These are phyloP conservation scores for Pseudozyma tsukubaensis DNA, from an alignment of 1,284 basidiomycete genomes.

Conservation along the genomic window DNA sequence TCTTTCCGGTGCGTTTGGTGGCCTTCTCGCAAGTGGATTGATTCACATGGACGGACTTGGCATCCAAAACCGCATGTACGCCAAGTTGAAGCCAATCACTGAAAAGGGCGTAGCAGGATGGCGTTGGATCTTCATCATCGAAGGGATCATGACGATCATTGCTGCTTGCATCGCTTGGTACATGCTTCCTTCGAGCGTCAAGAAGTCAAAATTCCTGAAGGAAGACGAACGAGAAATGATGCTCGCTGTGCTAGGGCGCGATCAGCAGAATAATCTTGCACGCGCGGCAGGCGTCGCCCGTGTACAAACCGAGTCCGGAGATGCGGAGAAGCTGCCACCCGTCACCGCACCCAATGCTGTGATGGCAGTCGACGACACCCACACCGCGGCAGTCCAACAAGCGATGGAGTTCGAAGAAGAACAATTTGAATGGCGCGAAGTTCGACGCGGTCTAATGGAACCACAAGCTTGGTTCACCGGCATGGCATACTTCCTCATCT, in stretches of 20 bases:
- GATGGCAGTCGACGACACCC: background rate
- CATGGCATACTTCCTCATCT: constrained; percentile 47
- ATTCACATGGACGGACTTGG: constrained; percentile 75
- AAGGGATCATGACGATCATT: constrained; percentile 73
- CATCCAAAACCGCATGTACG: constrained; percentile 54
- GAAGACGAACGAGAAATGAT: constrained; percentile 72
- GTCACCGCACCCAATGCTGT: constrained; percentile 23
- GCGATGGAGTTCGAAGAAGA: constrained; percentile 40
- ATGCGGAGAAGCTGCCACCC: constrained; percentile 25
- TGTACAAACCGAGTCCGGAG: constrained; percentile 1
- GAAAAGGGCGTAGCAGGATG: constrained; percentile 56
- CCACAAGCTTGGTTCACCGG: constrained; percentile 58
- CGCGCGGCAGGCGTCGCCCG: constrained; percentile 72
- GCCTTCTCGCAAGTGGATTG: constrained; percentile 72
- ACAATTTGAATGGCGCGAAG: constrained; percentile 55
- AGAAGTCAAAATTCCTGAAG: constrained; percentile 73
- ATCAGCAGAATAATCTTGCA: constrained; percentile 54
- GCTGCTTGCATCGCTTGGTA: constrained; percentile 73
- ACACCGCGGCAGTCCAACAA: constrained; percentile 17
- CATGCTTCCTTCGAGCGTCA: constrained; percentile 74
- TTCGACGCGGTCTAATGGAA: constrained; percentile 46
- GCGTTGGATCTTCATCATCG: constrained; percentile 75
- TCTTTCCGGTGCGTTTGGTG: constrained; percentile 64
- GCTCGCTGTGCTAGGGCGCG: constrained; percentile 70
- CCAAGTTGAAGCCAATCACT: constrained; percentile 10